phyloP scores from a whole-genome alignment of 768 basidiomycete species.

The Russula foetens region DNA sequence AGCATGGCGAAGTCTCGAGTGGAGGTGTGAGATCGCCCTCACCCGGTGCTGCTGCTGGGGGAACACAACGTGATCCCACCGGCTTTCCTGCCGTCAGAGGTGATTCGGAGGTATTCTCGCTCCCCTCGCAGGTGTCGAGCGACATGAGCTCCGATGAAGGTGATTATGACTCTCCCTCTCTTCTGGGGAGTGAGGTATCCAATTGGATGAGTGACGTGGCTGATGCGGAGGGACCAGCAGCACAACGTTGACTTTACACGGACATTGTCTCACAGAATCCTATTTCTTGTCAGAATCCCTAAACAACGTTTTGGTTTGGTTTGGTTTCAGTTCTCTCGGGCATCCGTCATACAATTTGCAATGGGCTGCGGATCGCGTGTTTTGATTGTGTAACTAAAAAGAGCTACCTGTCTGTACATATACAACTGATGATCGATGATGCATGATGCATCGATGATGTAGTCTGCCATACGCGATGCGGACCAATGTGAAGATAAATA shows the following conservation, averaged over 20 bases:
- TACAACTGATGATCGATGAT: too few species aligned
- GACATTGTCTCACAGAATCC: not conserved
- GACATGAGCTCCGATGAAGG: slow-evolving; percentile 15
- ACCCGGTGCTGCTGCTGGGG: not conserved
- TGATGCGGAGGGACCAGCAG: not conserved
- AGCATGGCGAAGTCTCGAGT: not conserved
- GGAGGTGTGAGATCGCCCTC: not conserved
- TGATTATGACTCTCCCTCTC: slow-evolving; percentile 10
- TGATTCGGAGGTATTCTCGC: slow-evolving; percentile 15
- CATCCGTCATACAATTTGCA: not conserved
- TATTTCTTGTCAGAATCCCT: not conserved
- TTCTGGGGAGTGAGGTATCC: slow-evolving; percentile 11
- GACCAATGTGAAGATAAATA: not conserved
- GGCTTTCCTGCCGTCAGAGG: not conserved
- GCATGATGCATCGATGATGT: too few species aligned
- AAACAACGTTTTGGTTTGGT: not conserved
- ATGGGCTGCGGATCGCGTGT: not conserved
- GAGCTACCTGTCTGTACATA: not conserved
- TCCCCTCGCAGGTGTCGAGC: slow-evolving; percentile 12
- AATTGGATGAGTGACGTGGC: slow-evolving; percentile 12
- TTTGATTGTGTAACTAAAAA: not conserved
- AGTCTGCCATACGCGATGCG: not conserved
- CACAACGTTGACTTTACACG: not conserved
- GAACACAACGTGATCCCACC: not conserved
- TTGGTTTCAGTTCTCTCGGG: not conserved